Percentiles rank a stretch among this genome's conserved stretches.
These are phyloP conservation scores for Bolboschoenus planiculmis DNA, from an alignment of 176 grass and related monocot genomes.

Conservation along the genomic window DNA sequence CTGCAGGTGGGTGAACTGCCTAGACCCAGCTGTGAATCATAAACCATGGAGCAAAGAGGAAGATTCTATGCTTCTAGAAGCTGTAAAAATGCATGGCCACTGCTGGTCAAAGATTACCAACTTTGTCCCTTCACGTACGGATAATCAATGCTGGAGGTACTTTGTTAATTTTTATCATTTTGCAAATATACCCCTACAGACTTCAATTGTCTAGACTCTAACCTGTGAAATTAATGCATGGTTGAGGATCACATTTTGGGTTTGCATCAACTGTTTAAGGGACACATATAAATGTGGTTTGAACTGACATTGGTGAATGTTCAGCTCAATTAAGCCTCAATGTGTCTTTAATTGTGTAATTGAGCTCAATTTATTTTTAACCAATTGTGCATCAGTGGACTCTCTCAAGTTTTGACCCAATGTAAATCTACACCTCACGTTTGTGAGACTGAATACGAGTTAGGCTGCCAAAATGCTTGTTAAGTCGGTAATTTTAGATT, in stretches of 20 bases:
- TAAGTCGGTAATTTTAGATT: background rate
- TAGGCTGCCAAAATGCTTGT: background rate
- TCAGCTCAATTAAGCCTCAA: background rate
- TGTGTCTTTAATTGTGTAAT: background rate
- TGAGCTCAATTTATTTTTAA: background rate
- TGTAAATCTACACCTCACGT: background rate
- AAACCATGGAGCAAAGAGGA: constrained; percentile 71
- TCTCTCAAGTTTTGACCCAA: background rate
- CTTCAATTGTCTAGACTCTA: background rate
- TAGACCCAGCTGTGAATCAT: constrained; percentile 68
- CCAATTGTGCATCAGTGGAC: background rate
- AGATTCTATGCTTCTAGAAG: constrained; percentile 55
- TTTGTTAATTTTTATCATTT: constrained; percentile 5
- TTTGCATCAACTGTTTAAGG: background rate
- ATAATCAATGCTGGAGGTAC: constrained; percentile 88
- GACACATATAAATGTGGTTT: background rate
- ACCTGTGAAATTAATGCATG: background rate
- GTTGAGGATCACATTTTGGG: background rate
- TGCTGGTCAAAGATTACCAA: constrained; percentile 74
- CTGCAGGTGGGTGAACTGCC: constrained; percentile 81
- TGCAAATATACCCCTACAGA: background rate
- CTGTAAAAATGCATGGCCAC: constrained; percentile 44
- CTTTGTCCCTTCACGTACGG: constrained; percentile 66
- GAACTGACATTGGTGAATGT: background rate
- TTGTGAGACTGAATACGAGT: background rate